These are phyloP conservation scores for Neophaeococcomyces mojaviensis DNA, from an alignment of 2,329 filamentous ascomycete genomes.

Conservation along the genomic window DNA sequence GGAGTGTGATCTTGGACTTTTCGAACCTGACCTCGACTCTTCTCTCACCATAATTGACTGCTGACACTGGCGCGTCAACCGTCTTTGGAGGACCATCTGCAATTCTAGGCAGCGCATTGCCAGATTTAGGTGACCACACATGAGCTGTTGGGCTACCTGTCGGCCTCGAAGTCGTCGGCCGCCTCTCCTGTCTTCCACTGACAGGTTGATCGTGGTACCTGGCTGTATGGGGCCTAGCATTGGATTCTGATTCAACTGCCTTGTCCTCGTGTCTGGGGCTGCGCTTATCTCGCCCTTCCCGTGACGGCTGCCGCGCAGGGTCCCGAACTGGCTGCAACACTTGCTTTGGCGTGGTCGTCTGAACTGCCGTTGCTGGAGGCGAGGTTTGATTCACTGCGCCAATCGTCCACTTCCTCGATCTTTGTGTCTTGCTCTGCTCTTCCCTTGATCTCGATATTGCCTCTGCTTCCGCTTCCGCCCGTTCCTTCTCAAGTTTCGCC, in stretches of 20 bases:
- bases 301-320: neutral
- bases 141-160: neutral
- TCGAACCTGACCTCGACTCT: conserved; percentile 66
- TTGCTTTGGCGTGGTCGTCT: neutral
- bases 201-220: too few species aligned
- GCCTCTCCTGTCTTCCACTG: too few species aligned
- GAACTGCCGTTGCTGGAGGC: neutral
- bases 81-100: neutral
- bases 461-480: neutral
- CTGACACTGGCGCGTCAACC: conserved; percentile 68
- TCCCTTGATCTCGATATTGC: neutral
- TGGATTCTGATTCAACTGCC: neutral
- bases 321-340: neutral
- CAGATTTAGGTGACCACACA: neutral
- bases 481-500: neutral
- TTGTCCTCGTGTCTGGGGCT: neutral
- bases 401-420: neutral
- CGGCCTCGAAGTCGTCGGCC: neutral
- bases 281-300: neutral
- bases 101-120: neutral
- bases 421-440: neutral
- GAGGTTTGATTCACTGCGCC: neutral
- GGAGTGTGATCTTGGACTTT: conserved; percentile 61
- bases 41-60: conserved; percentile 70
- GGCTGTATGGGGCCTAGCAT: too few species aligned